These are phyloP conservation scores for Microthlaspi erraticum DNA, from an alignment of 345 rosid species.

Conservation along the genomic window DNA sequence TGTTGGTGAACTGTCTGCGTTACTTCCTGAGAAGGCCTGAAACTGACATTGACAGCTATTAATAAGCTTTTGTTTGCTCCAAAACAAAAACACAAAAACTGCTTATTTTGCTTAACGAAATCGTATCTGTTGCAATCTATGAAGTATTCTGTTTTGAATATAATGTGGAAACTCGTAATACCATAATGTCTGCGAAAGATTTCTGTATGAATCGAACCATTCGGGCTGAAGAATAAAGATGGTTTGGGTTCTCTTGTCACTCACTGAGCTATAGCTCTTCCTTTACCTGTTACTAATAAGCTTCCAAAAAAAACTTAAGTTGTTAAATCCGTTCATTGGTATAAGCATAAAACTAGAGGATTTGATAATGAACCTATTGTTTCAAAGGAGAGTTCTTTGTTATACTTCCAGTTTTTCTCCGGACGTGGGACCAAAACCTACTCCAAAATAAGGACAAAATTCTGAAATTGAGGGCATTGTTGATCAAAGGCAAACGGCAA, in stretches of 20 bases:
- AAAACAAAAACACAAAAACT: neutral
- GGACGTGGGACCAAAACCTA: no score
- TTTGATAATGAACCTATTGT: no score
- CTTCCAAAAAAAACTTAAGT: neutral
- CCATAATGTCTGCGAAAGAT: neutral
- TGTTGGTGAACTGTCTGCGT: slow-evolving; percentile 76
- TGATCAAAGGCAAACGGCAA: neutral
- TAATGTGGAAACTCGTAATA: slow-evolving; percentile 20
- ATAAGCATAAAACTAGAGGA: no score
- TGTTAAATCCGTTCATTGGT: no score
- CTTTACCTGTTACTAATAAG: neutral
- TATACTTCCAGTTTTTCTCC: no score
- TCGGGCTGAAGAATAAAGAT: slow-evolving; percentile 25
- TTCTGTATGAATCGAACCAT: neutral
- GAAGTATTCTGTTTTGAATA: slow-evolving; percentile 17
- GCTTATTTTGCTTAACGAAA: neutral
- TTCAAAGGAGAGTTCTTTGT: no score
- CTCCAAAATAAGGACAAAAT: neutral
- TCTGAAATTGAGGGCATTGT: neutral
- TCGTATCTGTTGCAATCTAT: slow-evolving; percentile 17
- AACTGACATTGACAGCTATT: slow-evolving; percentile 86
- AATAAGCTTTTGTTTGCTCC: neutral
- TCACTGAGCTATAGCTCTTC: neutral
- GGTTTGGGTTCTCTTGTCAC: slow-evolving; percentile 13
- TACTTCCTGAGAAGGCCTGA: slow-evolving; percentile 95